These are phyloP conservation scores for Halocafeteria seosinensis DNA, from an alignment of 108 stramenopile genomes.

Conservation along the genomic window DNA sequence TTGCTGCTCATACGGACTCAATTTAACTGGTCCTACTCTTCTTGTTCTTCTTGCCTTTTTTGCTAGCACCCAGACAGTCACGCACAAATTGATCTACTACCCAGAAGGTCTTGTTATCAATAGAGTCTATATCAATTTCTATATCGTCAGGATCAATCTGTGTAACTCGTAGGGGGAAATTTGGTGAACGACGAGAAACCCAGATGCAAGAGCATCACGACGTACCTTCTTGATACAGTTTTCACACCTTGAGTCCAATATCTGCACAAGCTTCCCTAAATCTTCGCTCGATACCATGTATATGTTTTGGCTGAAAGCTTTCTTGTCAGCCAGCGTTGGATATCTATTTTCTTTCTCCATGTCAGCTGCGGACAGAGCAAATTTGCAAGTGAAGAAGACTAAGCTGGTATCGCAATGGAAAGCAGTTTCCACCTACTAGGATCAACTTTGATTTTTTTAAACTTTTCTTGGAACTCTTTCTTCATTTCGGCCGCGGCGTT, in stretches of 20 bases:
- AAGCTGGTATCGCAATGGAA: neutral
- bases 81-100: neutral
- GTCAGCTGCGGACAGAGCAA: neutral
- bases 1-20: too few relatives aligned
- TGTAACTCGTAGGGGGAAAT: neutral
- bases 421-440: neutral
- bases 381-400: neutral
- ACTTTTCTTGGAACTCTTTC: conserved; percentile 3
- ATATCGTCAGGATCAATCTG: conserved; percentile 7
- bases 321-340: neutral
- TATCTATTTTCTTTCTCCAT: neutral
- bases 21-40: neutral
- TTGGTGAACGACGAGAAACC: too few relatives aligned
- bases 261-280: conserved; percentile 1
- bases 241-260: neutral
- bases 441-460: conserved; percentile 1
- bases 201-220: too few relatives aligned
- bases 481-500: neutral
- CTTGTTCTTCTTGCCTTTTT: neutral
- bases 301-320: neutral
- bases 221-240: neutral
- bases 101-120: neutral
- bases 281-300: neutral
- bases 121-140: conserved; percentile 3
- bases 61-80: neutral